Conservation (phyloP, 371 early-diverging fungal species). For the Phascolomyces articulosus region DNA sequence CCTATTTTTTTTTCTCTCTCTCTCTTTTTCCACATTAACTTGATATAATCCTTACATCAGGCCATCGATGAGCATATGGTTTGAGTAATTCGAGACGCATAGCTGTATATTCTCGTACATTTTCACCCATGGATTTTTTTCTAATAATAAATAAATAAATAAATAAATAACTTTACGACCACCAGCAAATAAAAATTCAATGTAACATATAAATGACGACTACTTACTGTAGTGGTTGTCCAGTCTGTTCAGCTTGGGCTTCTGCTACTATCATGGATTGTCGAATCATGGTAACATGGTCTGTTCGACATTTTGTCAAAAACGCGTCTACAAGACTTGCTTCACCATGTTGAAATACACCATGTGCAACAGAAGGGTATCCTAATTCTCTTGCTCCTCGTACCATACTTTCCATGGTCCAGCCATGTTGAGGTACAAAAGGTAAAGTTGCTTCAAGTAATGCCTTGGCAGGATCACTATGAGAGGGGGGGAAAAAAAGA, state of each 20-base stretch:
- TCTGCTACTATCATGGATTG: background rate
- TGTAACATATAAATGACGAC: background rate
- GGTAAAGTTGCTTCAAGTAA: conserved; percentile 71
- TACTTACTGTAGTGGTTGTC: background rate
- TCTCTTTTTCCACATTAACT: background rate
- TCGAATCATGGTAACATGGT: conserved; percentile 59
- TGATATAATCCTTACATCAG: conserved; percentile 62
- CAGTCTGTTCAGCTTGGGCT: background rate
- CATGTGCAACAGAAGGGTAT: conserved; percentile 75
- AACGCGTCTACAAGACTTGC: conserved; percentile 80
- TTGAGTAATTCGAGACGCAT: conserved; percentile 74
- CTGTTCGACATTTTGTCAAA: conserved; percentile 62
- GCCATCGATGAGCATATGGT: conserved; percentile 81
- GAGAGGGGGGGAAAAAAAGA: background rate
- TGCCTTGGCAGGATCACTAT: conserved; percentile 11
- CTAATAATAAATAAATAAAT: background rate
- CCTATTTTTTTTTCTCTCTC: background rate
- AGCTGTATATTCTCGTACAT: conserved; percentile 66
- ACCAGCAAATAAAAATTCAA: background rate
- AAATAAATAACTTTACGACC: background rate
- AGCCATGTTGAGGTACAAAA: conserved; percentile 74
- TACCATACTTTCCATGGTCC: conserved; percentile 70
- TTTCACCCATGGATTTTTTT: conserved; percentile 54
- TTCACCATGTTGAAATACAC: conserved; percentile 70
- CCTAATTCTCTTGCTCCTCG: conserved; percentile 73